Conservation (phyloP, 208 protist genomes). For the Leishmania tropica region DNA sequence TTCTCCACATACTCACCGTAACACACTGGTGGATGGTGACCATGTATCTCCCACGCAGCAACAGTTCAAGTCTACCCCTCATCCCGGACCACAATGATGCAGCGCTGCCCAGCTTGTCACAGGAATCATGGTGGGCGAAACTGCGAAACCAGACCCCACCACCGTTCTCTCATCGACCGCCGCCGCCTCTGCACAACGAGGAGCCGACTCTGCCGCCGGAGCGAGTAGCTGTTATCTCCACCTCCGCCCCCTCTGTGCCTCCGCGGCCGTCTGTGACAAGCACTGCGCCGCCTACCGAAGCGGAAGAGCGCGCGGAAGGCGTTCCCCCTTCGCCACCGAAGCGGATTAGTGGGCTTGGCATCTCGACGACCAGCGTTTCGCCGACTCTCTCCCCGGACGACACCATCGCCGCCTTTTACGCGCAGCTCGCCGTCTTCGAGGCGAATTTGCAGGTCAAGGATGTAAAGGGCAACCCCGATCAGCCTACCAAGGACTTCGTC, state of each 20-base stretch:
- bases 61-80: not conserved
- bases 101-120: constrained; percentile 1
- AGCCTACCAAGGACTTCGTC: constrained; percentile 58
- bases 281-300: not conserved
- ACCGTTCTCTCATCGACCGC: constrained; percentile 4
- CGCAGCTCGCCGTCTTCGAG: constrained; percentile 17
- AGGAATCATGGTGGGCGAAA: not conserved
- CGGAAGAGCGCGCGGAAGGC: not conserved
- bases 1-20: constrained; percentile 10
- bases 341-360: not conserved
- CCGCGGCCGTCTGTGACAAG: not conserved
- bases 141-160: not conserved
- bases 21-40: constrained; percentile 16
- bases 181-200: constrained; percentile 36
- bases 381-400: constrained; percentile 18
- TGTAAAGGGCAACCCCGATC: constrained; percentile 55
- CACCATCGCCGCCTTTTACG: constrained; percentile 28
- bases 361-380: not conserved
- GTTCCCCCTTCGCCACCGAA: not conserved
- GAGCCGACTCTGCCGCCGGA: constrained; percentile 26
- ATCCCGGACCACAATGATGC: not conserved
- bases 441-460: constrained; percentile 46
- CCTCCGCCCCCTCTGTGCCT: constrained; percentile 17
- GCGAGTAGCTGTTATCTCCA: constrained; percentile 21
- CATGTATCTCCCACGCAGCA: constrained; percentile 5